These are phyloP conservation scores for Microbotryum intermedium DNA, from an alignment of 1,284 basidiomycete genomes.

Conservation along the genomic window DNA sequence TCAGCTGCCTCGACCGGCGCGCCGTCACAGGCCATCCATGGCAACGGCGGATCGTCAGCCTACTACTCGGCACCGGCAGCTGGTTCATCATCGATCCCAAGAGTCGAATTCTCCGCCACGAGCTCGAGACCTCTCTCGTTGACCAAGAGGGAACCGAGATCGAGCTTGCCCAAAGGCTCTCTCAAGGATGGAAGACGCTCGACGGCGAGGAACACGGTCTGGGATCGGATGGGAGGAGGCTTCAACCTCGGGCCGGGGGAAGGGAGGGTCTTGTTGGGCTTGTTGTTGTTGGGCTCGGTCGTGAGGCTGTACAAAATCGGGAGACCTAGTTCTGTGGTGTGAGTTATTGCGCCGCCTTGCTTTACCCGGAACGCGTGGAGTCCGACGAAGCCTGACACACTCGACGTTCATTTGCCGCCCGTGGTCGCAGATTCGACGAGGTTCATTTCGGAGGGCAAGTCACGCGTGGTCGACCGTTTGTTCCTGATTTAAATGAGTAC, in stretches of 20 bases:
- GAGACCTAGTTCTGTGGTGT: slow-evolving; percentile 81
- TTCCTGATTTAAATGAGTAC: background rate
- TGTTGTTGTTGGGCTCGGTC: slow-evolving; percentile 58
- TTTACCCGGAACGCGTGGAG: background rate
- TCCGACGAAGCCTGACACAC: background rate
- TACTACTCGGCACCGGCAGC: too few species aligned
- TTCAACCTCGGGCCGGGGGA: slow-evolving; percentile 20
- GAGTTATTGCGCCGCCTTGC: slow-evolving; percentile 39
- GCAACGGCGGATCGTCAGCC: too few species aligned
- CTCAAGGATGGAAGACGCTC: too few species aligned
- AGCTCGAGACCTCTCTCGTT: too few species aligned
- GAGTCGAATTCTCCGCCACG: too few species aligned
- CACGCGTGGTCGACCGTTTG: accelerated
- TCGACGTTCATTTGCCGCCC: slow-evolving; percentile 6
- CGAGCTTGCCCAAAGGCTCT: too few species aligned
- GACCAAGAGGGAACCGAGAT: too few species aligned
- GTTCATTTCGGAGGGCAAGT: slow-evolving; percentile 85
- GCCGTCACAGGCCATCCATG: too few species aligned
- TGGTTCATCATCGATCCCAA: too few species aligned
- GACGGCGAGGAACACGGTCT: background rate
- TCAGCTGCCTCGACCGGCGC: too few species aligned
- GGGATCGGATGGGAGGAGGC: slow-evolving; percentile 18
- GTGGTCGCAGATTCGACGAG: slow-evolving; percentile 81
- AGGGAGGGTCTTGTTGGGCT: slow-evolving; percentile 21
- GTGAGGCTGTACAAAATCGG: slow-evolving; percentile 73